Evolutionary conservation across 2,329 filamentous ascomycete genomes (phyloP), one percentile per base, ranked within the genome.

Genomic region (Fusarium secorum): DNA sequence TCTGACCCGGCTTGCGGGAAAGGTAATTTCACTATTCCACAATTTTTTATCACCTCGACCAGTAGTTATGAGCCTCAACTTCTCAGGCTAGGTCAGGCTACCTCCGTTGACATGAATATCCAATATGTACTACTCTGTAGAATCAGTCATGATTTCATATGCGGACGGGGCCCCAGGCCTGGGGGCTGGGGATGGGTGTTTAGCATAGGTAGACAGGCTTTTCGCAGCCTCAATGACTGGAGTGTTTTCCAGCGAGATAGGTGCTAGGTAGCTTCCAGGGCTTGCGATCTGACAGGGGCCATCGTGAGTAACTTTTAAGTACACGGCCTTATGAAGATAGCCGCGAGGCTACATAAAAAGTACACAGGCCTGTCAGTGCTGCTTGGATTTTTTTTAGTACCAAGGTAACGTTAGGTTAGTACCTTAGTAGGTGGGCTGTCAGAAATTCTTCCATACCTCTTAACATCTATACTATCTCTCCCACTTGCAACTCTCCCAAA

Each of bases 371-470:
- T 39, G 11, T 24, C 42, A 17, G 58, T 26, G 53, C 51, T 18
- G 42, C 41, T 49, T 41, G 41, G 60, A 66, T 56, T 70, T 71
- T 72, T 72, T 57, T 49, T 49, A 24, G 46, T 24, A 49, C 46
- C 9, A 32, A 22, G 15, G 26, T 30, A 30, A 48, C 26, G 13
- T 13, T 48, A 48, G 44, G 14, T 30, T 14, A 39, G 38, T 39
- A 45, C 11, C 41, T 22, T 62, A 45, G 52, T 52, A 69, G 60
- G 60, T 72, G 69, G 69, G 60, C 56, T 71, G 53, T 57, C 45
- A 72, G 69, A 72, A 72, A 66, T 71, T 71, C 51, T 71, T 60
- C 68, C 64, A 56, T 56, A 48, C 56, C 44, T 72, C 53, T 41
- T 41, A 64, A 49, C 28, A 32, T n/a, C n/a, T n/a, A n/a, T 49